Percentiles rank a stretch among this genome's conserved stretches.
phyloP scores from a whole-genome alignment of 441 rosid genomes.

The Melastoma candidum region DNA sequence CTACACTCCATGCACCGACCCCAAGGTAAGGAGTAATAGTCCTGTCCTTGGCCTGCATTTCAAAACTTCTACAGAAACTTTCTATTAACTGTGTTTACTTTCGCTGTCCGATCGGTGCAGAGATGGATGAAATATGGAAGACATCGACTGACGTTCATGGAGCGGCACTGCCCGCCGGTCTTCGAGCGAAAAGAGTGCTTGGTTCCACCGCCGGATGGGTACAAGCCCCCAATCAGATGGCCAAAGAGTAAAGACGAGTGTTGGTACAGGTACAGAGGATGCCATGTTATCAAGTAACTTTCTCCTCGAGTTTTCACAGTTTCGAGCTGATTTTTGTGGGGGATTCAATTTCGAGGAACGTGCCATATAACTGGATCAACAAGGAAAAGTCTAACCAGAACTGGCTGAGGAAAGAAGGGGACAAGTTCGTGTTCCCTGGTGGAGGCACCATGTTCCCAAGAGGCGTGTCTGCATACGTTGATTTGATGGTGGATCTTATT shows the following conservation, averaged over 20 bases:
- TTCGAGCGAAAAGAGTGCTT: conserved; percentile 87
- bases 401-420: conserved; percentile 89
- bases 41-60: neutral
- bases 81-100: neutral
- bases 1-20: conserved; percentile 97
- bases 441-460: conserved; percentile 97
- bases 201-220: conserved; percentile 91
- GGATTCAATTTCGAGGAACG: conserved; percentile 56
- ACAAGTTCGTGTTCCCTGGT: conserved; percentile 87
- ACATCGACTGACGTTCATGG: conserved; percentile 84
- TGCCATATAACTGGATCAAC: conserved; percentile 96
- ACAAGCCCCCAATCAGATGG: conserved; percentile 88
- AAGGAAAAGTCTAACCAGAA: conserved; percentile 91
- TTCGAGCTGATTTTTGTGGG: neutral
- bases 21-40: conserved; percentile 37
- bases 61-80: neutral
- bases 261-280: conserved; percentile 82
- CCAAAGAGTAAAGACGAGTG: conserved; percentile 84
- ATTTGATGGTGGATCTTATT: conserved; percentile 84
- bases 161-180: conserved; percentile 88
- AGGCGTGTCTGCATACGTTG: conserved; percentile 91
- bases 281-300: neutral
- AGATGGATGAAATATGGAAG: conserved; percentile 86
- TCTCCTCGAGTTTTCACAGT: neutral
- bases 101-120: conserved; percentile 25